A percentile compares a stretch with the other conserved stretches of the same genome.
These are phyloP conservation scores for Pseudogymnoascus sp. DNA, from an alignment of 2,329 filamentous ascomycete species.

Conservation along the genomic window DNA sequence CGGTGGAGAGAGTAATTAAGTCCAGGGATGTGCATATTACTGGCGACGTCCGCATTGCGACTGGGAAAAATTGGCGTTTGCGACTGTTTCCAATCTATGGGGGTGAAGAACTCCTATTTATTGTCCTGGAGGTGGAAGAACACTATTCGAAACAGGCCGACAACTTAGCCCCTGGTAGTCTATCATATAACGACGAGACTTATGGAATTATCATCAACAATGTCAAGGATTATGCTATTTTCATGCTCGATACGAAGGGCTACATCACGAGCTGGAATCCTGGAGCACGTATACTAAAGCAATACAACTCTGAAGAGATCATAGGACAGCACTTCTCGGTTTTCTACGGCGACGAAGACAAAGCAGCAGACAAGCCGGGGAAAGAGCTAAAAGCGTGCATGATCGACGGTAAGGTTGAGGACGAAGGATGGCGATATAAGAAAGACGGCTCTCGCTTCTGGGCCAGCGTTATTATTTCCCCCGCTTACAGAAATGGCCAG, in stretches of 20 bases:
- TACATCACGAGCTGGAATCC: constrained; percentile 50
- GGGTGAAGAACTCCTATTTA: constrained; percentile 32
- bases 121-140: constrained; percentile 36
- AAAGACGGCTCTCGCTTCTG: constrained; percentile 52
- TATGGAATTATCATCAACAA: constrained; percentile 55
- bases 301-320: constrained; percentile 46
- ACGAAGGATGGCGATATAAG: constrained; percentile 52
- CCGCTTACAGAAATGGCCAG: constrained; percentile 42
- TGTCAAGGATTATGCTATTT: constrained; percentile 56
- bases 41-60: constrained; percentile 23
- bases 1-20: constrained; percentile 9
- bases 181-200: constrained; percentile 42
- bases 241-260: constrained; percentile 49
- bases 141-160: constrained; percentile 26
- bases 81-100: constrained; percentile 35
- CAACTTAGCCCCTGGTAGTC: constrained; percentile 23
- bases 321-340: constrained; percentile 50
- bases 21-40: constrained; percentile 25
- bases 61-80: constrained; percentile 28
- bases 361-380: constrained; percentile 40
- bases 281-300: constrained; percentile 47
- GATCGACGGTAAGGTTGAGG: constrained; percentile 47
- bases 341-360: constrained; percentile 47
- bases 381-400: constrained; percentile 44
- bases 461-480: constrained; percentile 52